phyloP scores from a whole-genome alignment of 257 asterid species.

The Primulina huaijiensis region DNA sequence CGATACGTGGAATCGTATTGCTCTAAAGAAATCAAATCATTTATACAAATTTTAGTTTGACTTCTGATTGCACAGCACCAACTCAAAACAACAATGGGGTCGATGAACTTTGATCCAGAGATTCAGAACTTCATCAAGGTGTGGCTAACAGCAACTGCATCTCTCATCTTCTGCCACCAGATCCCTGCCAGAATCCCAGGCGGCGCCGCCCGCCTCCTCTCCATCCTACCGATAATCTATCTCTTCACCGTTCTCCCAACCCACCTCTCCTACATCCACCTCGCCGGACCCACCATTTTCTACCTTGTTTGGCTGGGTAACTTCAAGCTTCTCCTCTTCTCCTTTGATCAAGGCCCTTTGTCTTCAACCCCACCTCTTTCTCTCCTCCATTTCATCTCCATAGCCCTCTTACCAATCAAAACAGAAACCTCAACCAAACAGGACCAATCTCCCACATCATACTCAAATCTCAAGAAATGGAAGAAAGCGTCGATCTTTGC shows the following conservation, averaged over 20 bases:
- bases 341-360: conserved; percentile 55
- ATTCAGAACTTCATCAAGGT: conserved; percentile 35
- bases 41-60: too few relatives aligned
- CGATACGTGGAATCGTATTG: too few relatives aligned
- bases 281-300: conserved; percentile 39
- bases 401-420: conserved; percentile 62
- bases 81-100: not conserved
- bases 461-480: not conserved
- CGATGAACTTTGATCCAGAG: conserved; percentile 29
- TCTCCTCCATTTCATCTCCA: conserved; percentile 50
- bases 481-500: not conserved
- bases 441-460: conserved; percentile 3
- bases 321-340: conserved; percentile 67
- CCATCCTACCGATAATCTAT: conserved; percentile 49
- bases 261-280: conserved; percentile 40
- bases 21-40: too few relatives aligned
- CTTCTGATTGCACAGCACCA: too few relatives aligned
- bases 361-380: conserved; percentile 33
- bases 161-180: conserved; percentile 44
- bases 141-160: conserved; percentile 42
- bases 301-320: conserved; percentile 72
- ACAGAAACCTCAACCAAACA: conserved; percentile 1
- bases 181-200: conserved; percentile 36
- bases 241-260: conserved; percentile 58
- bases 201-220: conserved; percentile 44